Base-by-base conservation (phyloP, 2,329 filamentous ascomycete genomes). In the Fusarium continuum region DNA sequence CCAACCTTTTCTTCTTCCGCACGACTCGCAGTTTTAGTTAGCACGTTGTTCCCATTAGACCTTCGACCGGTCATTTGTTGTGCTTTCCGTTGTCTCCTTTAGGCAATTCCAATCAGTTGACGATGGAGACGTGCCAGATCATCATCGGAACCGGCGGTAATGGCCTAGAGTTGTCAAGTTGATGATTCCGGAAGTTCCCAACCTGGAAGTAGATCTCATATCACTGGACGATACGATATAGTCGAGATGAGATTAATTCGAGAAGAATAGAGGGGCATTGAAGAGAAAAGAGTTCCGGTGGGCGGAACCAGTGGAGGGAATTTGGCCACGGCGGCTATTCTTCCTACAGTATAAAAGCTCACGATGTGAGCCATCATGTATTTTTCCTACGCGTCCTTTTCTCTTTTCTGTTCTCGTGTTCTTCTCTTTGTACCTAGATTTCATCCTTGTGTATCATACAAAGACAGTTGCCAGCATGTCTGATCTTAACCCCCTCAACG, bases 401-500 rank as follows among this genome's bases (percentile, higher is more conserved):
- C 25, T 47, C 14, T 35, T n/a, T n/a, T n/a, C n/a, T n/a, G n/a
- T n/a, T n/a, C n/a, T n/a, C n/a, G n/a, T n/a, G n/a, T n/a, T n/a
- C n/a, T n/a, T n/a, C n/a, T n/a, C n/a, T n/a, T n/a, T n/a, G n/a
- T n/a, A n/a, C n/a, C n/a, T n/a, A n/a, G n/a, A n/a, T n/a, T n/a
- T n/a, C n/a, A n/a, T n/a, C n/a, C n/a, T n/a, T n/a, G n/a, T n/a
- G n/a, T n/a, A n/a, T 19, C 31, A 32, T 23, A 11, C 29, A 28
- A 36, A 14, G 26, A 43, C 23, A 57, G 36, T 52, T 8, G 26
- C 38, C 28, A 53, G 9, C 26, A 69, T 69, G 63, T 62, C 63
- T 22, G 58, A 66, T 38, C 68, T 70, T 19, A 32, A 60, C 48
- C 68, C 68, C 20, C 66, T 70, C 25, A 58, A 56, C 29, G 66